A percentile compares a stretch with the other conserved stretches of the same genome.
These are phyloP conservation scores for Serendipita indica DNA, from an alignment of 768 basidiomycete genomes.

Conservation along the genomic window DNA sequence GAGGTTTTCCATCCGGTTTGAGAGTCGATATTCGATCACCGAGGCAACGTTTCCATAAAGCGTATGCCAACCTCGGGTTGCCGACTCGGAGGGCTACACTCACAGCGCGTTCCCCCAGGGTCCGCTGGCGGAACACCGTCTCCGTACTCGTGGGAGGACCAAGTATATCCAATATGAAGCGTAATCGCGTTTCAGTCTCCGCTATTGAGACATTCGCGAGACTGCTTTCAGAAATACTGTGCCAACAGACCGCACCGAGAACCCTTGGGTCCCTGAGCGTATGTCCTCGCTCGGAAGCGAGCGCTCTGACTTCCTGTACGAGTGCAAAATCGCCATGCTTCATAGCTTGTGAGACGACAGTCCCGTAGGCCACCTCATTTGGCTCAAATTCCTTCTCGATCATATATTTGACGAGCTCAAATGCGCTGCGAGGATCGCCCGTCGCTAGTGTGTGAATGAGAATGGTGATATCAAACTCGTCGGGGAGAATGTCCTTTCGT, in stretches of 20 bases:
- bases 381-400: background rate
- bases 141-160: background rate
- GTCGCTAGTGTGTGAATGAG: background rate
- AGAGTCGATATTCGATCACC: background rate
- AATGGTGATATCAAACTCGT: background rate
- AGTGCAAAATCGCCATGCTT: constrained; percentile 3
- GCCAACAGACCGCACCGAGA: constrained; percentile 6
- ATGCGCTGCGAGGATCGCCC: background rate
- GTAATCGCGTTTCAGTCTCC: background rate
- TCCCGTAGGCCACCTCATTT: background rate
- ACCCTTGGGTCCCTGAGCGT: background rate
- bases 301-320: background rate
- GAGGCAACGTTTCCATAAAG: constrained; percentile 3
- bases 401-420: background rate
- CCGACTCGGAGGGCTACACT: background rate
- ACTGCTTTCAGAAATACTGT: background rate
- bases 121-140: background rate
- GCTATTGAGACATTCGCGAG: background rate
- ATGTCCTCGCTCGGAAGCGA: background rate
- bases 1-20: no score
- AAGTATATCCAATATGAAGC: background rate
- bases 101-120: background rate
- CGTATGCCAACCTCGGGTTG: background rate
- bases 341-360: background rate
- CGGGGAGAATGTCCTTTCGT: background rate